Conservation (phyloP, 768 basidiomycete genomes). For the Sporobolomyces pararoseus region DNA sequence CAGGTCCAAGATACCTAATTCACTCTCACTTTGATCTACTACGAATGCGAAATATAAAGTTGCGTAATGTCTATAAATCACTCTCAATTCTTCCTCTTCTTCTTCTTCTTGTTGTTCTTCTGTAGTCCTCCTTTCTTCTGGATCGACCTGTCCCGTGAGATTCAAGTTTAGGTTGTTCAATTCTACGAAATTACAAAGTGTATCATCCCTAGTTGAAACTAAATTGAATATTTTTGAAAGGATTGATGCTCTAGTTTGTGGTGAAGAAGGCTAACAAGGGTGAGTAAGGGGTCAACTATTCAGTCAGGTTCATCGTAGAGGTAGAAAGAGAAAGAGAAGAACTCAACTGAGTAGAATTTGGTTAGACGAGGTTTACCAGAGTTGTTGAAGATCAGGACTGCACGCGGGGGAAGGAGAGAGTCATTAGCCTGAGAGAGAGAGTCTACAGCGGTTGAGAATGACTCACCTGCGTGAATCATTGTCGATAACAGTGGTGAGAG, state of each 20-base stretch:
- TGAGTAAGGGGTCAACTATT: not conserved
- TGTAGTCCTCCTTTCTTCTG: no score
- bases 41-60: slow-evolving; percentile 97
- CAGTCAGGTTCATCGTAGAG: not conserved
- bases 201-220: slow-evolving; percentile 71
- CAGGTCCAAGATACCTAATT: slow-evolving; percentile 89
- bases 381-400: slow-evolving; percentile 75
- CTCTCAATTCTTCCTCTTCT: slow-evolving; percentile 57
- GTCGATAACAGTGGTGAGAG: no score
- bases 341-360: slow-evolving; percentile 85
- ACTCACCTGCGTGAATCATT: slow-evolving; percentile 35
- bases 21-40: slow-evolving; percentile 92
- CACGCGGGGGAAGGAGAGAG: not conserved
- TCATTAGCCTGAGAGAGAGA: no score
- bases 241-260: slow-evolving; percentile 34
- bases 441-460: no score
- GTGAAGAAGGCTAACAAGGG: slow-evolving; percentile 30
- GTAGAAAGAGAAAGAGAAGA: slow-evolving; percentile 48
- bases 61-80: slow-evolving; percentile 93
- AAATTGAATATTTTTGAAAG: slow-evolving; percentile 67
- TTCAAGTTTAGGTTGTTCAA: no score
- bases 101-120: no score
- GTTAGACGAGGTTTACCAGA: slow-evolving; percentile 77
- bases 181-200: slow-evolving; percentile 93
- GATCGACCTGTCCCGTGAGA: no score